Percentiles rank a stretch among this genome's conserved stretches.
Evolutionary conservation across 495 filamentous ascomycete species (phyloP).

Genomic region (Aspergillus cristatus): DNA sequence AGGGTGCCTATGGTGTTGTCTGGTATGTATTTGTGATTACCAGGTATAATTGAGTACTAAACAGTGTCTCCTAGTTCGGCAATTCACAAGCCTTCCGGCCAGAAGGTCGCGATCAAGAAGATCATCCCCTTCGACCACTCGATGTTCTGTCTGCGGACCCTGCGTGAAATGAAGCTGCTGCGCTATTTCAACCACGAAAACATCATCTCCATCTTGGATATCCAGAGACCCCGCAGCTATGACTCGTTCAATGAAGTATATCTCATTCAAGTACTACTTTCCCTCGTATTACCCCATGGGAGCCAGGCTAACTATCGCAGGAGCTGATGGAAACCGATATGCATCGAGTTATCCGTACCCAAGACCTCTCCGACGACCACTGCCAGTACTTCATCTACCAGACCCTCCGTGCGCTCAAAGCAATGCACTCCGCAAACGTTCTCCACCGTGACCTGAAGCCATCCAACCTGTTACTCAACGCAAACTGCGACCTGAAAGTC

Average conservation of each 20-base stretch:
- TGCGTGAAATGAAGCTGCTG: slow-evolving; percentile 98
- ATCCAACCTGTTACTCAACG: slow-evolving; percentile 92
- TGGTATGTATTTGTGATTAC: slow-evolving; percentile 78
- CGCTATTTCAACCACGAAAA: slow-evolving; percentile 99
- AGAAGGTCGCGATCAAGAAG: slow-evolving; percentile 99
- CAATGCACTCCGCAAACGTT: slow-evolving; percentile 98
- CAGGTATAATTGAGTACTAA: no score
- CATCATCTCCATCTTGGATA: slow-evolving; percentile 98
- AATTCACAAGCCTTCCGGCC: slow-evolving; percentile 94
- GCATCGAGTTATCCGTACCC: slow-evolving; percentile 98
- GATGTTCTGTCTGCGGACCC: slow-evolving; percentile 95
- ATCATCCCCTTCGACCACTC: slow-evolving; percentile 98
- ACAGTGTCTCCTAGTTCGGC: slow-evolving; percentile 77
- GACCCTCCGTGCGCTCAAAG: slow-evolving; percentile 94
- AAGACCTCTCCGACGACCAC: slow-evolving; percentile 96
- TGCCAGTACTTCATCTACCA: slow-evolving; percentile 99
- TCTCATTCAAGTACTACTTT: slow-evolving; percentile 74
- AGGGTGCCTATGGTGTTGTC: slow-evolving; percentile 97
- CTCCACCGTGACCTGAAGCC: slow-evolving; percentile 97
- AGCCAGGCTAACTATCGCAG: slow-evolving; percentile 39
- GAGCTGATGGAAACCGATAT: slow-evolving; percentile 99
- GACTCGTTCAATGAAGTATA: slow-evolving; percentile 98
- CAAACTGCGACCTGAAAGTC: slow-evolving; percentile 98
- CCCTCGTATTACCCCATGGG: not conserved
- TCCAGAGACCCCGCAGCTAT: slow-evolving; percentile 94